Percentiles rank a stretch among this genome's conserved stretches.
Evolutionary conservation across 148 eudicot genomes (phyloP).

Genomic region (Arctostaphylos glauca): DNA sequence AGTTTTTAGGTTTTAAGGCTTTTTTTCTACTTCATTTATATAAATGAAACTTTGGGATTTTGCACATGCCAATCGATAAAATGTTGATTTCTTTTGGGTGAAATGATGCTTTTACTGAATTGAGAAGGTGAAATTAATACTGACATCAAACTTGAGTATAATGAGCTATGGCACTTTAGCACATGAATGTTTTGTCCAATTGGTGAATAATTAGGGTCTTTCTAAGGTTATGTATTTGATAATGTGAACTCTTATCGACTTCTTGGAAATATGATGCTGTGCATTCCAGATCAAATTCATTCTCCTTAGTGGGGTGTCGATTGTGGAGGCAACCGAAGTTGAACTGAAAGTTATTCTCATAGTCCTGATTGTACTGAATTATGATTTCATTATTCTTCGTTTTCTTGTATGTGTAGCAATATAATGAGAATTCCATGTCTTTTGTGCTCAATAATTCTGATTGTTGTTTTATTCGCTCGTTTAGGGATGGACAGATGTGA

Average conservation of each 20-base stretch:
- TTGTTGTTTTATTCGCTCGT: constrained; percentile 11
- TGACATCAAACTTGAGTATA: background rate
- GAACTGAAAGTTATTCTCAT: background rate
- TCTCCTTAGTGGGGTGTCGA: background rate
- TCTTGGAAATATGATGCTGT: background rate
- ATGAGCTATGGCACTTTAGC: background rate
- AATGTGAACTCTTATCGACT: background rate
- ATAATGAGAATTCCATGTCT: background rate
- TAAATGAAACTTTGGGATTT: background rate
- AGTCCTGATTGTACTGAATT: background rate
- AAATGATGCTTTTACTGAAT: background rate
- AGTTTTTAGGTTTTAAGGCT: background rate
- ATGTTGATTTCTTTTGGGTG: background rate
- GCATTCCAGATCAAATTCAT: background rate
- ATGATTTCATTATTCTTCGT: background rate
- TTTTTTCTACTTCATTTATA: background rate
- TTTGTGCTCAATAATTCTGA: background rate
- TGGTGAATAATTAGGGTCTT: constrained; percentile 6
- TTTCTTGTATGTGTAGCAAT: background rate
- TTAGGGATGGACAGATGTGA: constrained; percentile 90
- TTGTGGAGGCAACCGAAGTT: background rate
- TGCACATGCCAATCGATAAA: background rate
- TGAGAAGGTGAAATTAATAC: background rate
- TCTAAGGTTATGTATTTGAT: background rate
- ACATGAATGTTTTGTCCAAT: background rate